phyloP scores from a whole-genome alignment of 257 asterid species.

The Apocynum venetum region DNA sequence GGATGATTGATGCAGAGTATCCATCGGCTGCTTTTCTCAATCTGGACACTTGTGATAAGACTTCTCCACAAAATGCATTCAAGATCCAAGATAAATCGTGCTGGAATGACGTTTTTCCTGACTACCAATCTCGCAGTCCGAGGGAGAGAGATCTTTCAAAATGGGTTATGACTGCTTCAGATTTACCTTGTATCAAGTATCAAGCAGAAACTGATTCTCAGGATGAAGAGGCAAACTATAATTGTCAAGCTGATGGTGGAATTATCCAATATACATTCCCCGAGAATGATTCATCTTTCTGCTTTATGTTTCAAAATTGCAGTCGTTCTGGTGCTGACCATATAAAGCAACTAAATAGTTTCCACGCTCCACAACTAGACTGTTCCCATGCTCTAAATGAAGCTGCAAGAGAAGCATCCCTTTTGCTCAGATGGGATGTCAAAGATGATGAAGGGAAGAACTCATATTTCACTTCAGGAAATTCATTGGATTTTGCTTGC shows the following conservation, averaged over 20 bases:
- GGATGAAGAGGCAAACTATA: constrained; percentile 23
- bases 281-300: constrained; percentile 31
- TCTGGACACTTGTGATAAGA: constrained; percentile 29
- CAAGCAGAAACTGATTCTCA: constrained; percentile 23
- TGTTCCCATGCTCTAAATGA: constrained; percentile 30
- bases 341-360: constrained; percentile 33
- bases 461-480: constrained; percentile 22
- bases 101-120: constrained; percentile 28
- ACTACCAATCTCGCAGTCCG: constrained; percentile 24
- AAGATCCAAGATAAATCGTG: constrained; percentile 8
- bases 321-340: constrained; percentile 24
- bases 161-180: constrained; percentile 27
- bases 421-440: constrained; percentile 45
- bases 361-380: constrained; percentile 24
- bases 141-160: constrained; percentile 29
- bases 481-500: constrained; percentile 31
- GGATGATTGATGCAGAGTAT: constrained; percentile 23
- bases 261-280: constrained; percentile 17
- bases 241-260: constrained; percentile 21
- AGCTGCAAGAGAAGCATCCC: constrained; percentile 32
- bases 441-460: constrained; percentile 24
- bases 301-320: constrained; percentile 20
- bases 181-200: constrained; percentile 22
- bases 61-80: constrained; percentile 20
- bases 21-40: constrained; percentile 25